A percentile compares a stretch with the other conserved stretches of the same genome.
Evolutionary conservation across 352 stramenopile genomes (phyloP).

Genomic region (Pythium aquatile): DNA sequence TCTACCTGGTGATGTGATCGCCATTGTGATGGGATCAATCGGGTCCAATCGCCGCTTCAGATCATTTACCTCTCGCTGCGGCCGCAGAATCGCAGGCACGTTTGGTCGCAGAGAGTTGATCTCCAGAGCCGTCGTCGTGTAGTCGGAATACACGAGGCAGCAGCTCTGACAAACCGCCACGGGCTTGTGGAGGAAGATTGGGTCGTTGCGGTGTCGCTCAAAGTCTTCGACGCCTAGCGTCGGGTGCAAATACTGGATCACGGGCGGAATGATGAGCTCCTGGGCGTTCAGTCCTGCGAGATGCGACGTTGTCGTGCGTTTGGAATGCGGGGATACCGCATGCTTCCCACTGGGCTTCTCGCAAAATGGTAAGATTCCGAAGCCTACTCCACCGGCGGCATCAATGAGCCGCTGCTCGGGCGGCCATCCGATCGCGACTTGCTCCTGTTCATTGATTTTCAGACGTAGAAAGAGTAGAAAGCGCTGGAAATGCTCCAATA

Average conservation of each 20-base stretch:
- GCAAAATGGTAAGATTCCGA: conserved; percentile 78
- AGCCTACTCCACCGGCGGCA: conserved; percentile 91
- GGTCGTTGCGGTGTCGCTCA: conserved; percentile 85
- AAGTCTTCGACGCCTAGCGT: conserved; percentile 85
- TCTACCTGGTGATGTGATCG: not conserved
- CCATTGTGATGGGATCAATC: conserved; percentile 34
- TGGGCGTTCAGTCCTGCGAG: conserved; percentile 28
- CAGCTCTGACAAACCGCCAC: conserved; percentile 91
- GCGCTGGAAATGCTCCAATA: conserved; percentile 93
- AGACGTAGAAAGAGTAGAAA: conserved; percentile 71
- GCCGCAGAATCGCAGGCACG: conserved; percentile 64
- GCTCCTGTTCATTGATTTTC: conserved; percentile 41
- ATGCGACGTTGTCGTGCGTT: not conserved
- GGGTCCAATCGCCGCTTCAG: conserved; percentile 40
- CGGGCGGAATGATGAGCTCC: conserved; percentile 87
- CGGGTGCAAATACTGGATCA: conserved; percentile 91
- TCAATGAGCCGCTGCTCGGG: conserved; percentile 84
- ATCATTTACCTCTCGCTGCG: conserved; percentile 51
- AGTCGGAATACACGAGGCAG: conserved; percentile 93
- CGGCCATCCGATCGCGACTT: conserved; percentile 83
- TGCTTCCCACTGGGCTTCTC: conserved; percentile 19
- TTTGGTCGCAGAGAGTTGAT: conserved; percentile 62
- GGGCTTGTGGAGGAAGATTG: conserved; percentile 94
- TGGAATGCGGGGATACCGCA: not conserved
- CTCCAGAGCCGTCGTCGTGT: conserved; percentile 69